Conservation (phyloP, 495 filamentous ascomycete genomes). For the Halenospora varia region DNA sequence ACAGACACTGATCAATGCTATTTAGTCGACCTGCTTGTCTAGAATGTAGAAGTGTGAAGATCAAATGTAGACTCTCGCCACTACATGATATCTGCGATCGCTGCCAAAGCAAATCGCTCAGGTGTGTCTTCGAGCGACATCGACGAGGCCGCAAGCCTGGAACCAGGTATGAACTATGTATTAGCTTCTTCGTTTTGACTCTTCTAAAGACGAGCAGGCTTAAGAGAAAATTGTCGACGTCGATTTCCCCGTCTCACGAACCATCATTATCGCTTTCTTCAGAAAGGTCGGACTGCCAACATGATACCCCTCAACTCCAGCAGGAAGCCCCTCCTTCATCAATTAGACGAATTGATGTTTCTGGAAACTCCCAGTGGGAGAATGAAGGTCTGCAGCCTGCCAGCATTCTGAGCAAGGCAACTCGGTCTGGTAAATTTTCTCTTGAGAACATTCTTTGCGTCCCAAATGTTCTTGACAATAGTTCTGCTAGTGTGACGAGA, state of each 20-base stretch:
- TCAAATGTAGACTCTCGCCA: conserved; percentile 13
- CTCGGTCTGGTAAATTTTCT: conserved; percentile 23
- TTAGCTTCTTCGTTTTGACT: too few species aligned
- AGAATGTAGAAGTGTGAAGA: conserved; percentile 24
- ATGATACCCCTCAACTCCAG: background rate
- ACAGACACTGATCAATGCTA: background rate
- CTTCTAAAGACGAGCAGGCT: background rate
- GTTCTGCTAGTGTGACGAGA: background rate
- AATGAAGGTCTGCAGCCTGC: background rate
- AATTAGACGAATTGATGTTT: background rate
- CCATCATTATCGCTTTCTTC: background rate
- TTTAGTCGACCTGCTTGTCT: conserved; percentile 21
- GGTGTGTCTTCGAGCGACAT: conserved; percentile 7
- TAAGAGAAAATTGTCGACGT: background rate
- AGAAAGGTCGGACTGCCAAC: too few species aligned
- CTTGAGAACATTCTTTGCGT: conserved; percentile 21
- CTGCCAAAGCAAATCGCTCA: conserved; percentile 1
- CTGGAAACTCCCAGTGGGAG: background rate
- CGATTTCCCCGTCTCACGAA: background rate
- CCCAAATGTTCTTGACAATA: background rate
- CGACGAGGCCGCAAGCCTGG: conserved; percentile 12
- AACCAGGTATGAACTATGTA: too few species aligned
- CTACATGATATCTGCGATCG: background rate
- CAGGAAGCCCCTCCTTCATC: too few species aligned
- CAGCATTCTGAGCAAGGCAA: conserved; percentile 11